Evolutionary conservation across 768 basidiomycete species (phyloP).

Genomic region (Glaciozyma antarctica): DNA sequence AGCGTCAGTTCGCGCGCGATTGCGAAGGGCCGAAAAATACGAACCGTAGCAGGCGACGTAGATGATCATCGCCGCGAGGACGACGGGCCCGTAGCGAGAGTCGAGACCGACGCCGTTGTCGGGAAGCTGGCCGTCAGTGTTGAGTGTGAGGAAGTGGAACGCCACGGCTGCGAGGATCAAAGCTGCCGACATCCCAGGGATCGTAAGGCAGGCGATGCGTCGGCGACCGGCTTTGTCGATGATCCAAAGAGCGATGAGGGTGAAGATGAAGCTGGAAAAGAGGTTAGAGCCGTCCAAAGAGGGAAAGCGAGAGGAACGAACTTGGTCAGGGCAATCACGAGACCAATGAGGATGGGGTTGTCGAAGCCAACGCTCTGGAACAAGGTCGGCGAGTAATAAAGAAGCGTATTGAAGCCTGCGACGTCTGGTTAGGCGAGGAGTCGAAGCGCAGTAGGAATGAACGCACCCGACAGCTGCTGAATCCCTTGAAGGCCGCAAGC

Average conservation of each 20-base stretch:
- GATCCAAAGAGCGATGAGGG: slow-evolving; percentile 56
- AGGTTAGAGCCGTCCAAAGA: not conserved
- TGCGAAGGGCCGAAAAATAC: slow-evolving; percentile 18
- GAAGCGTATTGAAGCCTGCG: slow-evolving; percentile 57
- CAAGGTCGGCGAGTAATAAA: slow-evolving; percentile 59
- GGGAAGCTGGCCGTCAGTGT: slow-evolving; percentile 54
- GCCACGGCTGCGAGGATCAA: slow-evolving; percentile 45
- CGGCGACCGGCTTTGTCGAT: slow-evolving; percentile 64
- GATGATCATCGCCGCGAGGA: slow-evolving; percentile 69
- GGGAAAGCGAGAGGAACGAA: not conserved
- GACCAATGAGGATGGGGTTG: slow-evolving; percentile 69
- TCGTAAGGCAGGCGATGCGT: slow-evolving; percentile 58
- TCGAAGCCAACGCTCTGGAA: slow-evolving; percentile 73
- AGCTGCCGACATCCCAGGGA: slow-evolving; percentile 64
- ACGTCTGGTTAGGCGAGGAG: not conserved
- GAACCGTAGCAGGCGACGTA: slow-evolving; percentile 70
- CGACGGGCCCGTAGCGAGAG: slow-evolving; percentile 50
- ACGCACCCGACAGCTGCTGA: slow-evolving; percentile 65
- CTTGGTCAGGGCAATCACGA: slow-evolving; percentile 38
- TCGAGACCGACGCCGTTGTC: slow-evolving; percentile 51
- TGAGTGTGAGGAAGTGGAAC: slow-evolving; percentile 47
- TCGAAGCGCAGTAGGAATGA: not conserved
- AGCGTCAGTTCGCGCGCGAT: slow-evolving; percentile 31
- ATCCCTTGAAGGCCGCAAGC: slow-evolving; percentile 72
- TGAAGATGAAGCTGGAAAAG: slow-evolving; percentile 58